Base-by-base conservation (phyloP, 2,329 filamentous ascomycete genomes). In the Boeremia lycopersici region DNA sequence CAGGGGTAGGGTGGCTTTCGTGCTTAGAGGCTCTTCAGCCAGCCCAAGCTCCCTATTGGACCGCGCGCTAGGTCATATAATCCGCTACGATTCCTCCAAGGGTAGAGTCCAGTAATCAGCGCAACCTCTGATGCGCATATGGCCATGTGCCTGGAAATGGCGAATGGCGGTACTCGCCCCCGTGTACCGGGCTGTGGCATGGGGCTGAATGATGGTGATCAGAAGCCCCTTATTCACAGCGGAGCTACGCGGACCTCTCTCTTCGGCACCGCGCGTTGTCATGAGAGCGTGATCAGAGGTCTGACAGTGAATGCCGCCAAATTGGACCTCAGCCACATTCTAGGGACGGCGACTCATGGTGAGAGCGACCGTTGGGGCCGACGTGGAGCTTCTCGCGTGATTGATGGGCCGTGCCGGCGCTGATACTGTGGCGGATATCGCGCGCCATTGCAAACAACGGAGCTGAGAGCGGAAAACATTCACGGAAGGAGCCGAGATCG, bases 11-110 rank as follows among this genome's bases (percentile, higher is more conserved):
- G 57, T 61, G 53, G 46, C 19, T 62, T 68, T 48, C 62, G 64
- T 67, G 62, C 62, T 70, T 62, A 61, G 68, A 67, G 64, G 60
- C 61, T 62, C 68, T 68, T 61, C 67, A 71, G 68, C 69, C 56
- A 55, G 64, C 46, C 60, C 38, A 44, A 33, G 30, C 47, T 47
- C 56, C 48, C 53, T 28, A 71, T 72, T 73, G 69, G 71, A 35
- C 31, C 17, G 40, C 56, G 43, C 48, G 46, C 41, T 53, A 40
- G 48, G 45, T 42, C 54, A 57, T 57, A 59, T 60, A 62, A 61
- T 60, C 54, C 64, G 53, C 51, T 60, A 52, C 53, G 34, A 56
- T 56, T 17, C 61, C 56, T 49, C 39, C 26, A 40, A 30, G 52
- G 50, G 51, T 54, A 49, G 54, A 55, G 60, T 60, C 35, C 48